Conservation (phyloP, 306 rosid species). For the Cucumis hystrix region DNA sequence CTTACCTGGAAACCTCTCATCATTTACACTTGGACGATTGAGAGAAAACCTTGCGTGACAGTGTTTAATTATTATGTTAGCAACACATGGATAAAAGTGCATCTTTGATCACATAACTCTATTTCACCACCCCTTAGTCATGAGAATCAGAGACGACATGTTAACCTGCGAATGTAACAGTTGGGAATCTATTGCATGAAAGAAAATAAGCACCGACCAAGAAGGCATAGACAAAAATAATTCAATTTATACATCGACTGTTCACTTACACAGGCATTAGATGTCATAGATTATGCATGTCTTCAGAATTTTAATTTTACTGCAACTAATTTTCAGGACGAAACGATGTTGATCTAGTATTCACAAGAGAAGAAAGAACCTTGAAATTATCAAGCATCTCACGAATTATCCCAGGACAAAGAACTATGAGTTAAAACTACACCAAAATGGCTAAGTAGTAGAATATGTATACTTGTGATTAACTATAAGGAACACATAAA, state of each 20-base stretch:
- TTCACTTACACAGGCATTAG: not conserved
- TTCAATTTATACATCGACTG: not conserved
- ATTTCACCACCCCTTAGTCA: no score
- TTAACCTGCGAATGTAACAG: no score
- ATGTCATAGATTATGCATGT: not conserved
- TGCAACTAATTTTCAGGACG: constrained; percentile 52
- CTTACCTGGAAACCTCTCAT: no score
- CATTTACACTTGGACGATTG: no score
- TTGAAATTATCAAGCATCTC: constrained; percentile 47
- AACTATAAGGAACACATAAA: not conserved
- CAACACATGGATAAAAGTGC: no score
- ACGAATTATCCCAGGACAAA: constrained; percentile 69
- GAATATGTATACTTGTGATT: not conserved
- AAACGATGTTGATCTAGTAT: constrained; percentile 64
- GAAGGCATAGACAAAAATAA: not conserved
- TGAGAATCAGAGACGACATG: no score
- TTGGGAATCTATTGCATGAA: no score
- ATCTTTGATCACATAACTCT: no score
- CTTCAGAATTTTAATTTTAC: constrained; percentile 24
- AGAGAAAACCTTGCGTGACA: no score
- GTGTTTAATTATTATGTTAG: no score
- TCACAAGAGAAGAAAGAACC: constrained; percentile 64
- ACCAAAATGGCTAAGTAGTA: not conserved
- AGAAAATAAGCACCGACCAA: no score
- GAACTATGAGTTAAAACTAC: constrained; percentile 67